These are phyloP conservation scores for Eucalyptus cloeziana DNA, from an alignment of 345 rosid species.

Conservation along the genomic window DNA sequence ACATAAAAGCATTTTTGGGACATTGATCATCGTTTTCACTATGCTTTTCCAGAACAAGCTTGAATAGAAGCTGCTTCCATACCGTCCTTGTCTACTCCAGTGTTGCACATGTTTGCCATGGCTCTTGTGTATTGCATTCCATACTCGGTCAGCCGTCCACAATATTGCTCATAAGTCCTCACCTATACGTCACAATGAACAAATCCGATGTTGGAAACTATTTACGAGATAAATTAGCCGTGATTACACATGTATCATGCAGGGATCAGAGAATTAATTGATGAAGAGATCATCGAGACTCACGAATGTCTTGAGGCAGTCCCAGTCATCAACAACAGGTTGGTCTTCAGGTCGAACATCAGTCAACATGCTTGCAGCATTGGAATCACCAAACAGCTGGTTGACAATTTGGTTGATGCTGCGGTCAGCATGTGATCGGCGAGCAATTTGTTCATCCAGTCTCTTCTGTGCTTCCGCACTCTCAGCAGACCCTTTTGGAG, in stretches of 20 bases:
- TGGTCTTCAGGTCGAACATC: conserved; percentile 5
- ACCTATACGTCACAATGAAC: neutral
- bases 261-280: neutral
- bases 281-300: neutral
- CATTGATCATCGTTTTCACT: neutral
- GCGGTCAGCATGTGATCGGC: conserved; percentile 21
- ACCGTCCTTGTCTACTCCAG: neutral
- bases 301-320: conserved; percentile 28
- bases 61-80: neutral
- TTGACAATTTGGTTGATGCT: conserved; percentile 12
- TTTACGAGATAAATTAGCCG: neutral
- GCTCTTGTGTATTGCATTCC: conserved; percentile 26
- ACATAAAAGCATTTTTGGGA: neutral
- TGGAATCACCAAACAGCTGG: conserved; percentile 9
- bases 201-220: neutral
- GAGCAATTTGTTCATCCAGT: conserved; percentile 2
- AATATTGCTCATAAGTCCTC: conserved; percentile 13
- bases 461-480: conserved; percentile 28
- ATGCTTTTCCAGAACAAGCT: neutral
- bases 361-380: neutral
- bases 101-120: conserved; percentile 31
- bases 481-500: conserved; percentile 17
- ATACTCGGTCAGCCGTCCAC: conserved; percentile 14
- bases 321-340: conserved; percentile 38
- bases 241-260: neutral